Conservation (phyloP, 1,284 basidiomycete species). For the Melampsora americana region DNA sequence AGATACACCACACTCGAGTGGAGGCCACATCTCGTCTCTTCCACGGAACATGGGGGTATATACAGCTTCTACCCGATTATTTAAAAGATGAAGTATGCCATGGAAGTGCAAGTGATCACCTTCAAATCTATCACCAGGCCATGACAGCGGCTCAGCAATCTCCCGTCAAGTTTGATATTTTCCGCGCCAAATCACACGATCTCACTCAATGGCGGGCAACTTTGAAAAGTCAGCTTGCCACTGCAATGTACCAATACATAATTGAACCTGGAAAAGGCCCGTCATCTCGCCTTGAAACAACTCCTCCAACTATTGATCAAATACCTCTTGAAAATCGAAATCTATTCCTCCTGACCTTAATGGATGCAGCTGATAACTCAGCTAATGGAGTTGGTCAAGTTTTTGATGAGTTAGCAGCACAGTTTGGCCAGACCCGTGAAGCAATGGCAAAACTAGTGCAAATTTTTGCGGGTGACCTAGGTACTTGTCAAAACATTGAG, state of each 20-base stretch:
- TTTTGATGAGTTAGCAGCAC: background rate
- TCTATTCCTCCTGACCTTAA: background rate
- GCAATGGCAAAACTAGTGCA: background rate
- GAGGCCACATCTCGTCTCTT: background rate
- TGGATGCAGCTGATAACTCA: constrained; percentile 11
- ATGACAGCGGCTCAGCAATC: background rate
- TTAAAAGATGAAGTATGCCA: background rate
- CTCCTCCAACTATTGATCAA: too few species aligned
- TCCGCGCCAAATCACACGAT: background rate
- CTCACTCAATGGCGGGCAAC: background rate
- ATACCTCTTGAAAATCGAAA: too few species aligned
- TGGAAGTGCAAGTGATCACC: background rate
- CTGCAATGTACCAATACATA: background rate
- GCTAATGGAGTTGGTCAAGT: background rate
- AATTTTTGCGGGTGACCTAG: constrained; percentile 12
- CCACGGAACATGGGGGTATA: constrained; percentile 15
- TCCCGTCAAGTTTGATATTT: background rate
- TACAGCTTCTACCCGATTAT: background rate
- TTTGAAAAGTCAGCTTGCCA: constrained; percentile 16
- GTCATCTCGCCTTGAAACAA: background rate
- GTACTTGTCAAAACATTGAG: background rate
- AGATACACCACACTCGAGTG: constrained; percentile 4
- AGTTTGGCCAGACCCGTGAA: background rate
- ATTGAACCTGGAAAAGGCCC: background rate
- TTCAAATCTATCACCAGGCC: background rate